A percentile compares a stretch with the other conserved stretches of the same genome.
Evolutionary conservation across 495 filamentous ascomycete species (phyloP).

Genomic region (Penicillium parvum): DNA sequence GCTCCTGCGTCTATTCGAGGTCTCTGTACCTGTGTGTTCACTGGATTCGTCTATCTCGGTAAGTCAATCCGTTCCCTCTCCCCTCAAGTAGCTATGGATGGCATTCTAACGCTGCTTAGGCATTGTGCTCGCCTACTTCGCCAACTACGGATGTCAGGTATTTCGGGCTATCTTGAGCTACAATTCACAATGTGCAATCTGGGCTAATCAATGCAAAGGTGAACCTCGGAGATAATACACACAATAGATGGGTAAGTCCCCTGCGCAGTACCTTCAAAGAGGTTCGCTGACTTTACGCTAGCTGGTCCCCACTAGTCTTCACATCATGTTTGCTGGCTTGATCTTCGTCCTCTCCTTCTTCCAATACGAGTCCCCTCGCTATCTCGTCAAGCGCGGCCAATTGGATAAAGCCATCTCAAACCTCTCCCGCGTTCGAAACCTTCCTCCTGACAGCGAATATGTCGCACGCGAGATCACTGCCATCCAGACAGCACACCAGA

Average conservation of each 20-base stretch:
- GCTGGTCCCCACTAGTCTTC: constrained; percentile 61
- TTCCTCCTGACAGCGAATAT: constrained; percentile 41
- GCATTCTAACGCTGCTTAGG: constrained; percentile 10
- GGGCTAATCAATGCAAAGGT: too few species aligned
- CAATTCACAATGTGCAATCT: too few species aligned
- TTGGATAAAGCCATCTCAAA: constrained; percentile 49
- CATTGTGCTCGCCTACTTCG: constrained; percentile 47
- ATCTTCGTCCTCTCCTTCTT: constrained; percentile 62
- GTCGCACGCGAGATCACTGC: constrained; percentile 57
- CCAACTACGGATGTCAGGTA: constrained; percentile 52
- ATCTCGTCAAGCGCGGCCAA: constrained; percentile 52
- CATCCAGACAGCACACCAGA: constrained; percentile 61
- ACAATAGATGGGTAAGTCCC: constrained; percentile 51
- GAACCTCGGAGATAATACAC: constrained; percentile 51
- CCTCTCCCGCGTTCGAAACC: constrained; percentile 36
- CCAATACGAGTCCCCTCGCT: constrained; percentile 62
- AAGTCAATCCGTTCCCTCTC: neutral
- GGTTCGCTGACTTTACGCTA: constrained; percentile 34
- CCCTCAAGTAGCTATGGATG: neutral
- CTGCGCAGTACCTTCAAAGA: neutral
- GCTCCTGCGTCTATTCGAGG: constrained; percentile 60
- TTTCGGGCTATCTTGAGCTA: too few species aligned
- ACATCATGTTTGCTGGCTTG: constrained; percentile 68
- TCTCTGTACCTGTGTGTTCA: constrained; percentile 67
- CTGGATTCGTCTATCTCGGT: constrained; percentile 46